Evolutionary conservation across 192 early-diverging fungal genomes (phyloP), one percentile per base, ranked within the genome.

Genomic region (Gryganskiella cystojenkinii): DNA sequence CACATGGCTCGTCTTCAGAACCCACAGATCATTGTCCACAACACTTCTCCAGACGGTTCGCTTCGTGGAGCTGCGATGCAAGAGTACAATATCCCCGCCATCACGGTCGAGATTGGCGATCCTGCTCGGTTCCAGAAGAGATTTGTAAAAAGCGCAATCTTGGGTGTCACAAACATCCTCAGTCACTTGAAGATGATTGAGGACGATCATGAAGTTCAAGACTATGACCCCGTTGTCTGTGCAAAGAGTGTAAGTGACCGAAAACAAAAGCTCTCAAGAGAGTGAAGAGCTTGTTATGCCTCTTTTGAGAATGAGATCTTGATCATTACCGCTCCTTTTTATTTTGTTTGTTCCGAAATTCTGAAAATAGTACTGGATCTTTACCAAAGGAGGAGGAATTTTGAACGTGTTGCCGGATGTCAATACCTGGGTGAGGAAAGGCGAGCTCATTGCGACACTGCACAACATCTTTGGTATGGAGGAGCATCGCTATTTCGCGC

Each of bases 71-170:
- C 93, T 1, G 92, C 92, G 8, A 88, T 85, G 78, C 67, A 68
- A 30, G 80, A 87, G 55, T 85, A 89, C 27, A 88, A 92, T 35
- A 91, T 97, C 27, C 87, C 86, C 19, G 93, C 95, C 14, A 95
- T 97, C 40, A 96, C 94, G 2, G 94, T 97, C 28, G 95, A 97
- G 72, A 95, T 97, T 70, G 95, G 95, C 51, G 92, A 97, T 62
- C 95, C 95, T 17, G 88, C 92, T 30, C 72, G 88, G 30, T 94
- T 96, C 83, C 93, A 96, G 70, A 93, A 93, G 64, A 86, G 89
- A 64, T 96, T 86, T 79, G 92, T 94, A 25, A 89, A 87, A 69
- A 87, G 82, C 63, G 88, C 83, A 10, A 80, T 91, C 11, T 52
- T 89, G 28, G 88, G 88, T 28, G 88, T 90, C 9, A 87, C 85